Conservation (phyloP, 129 eudicot species). For the Flaveria ramosissima region DNA sequence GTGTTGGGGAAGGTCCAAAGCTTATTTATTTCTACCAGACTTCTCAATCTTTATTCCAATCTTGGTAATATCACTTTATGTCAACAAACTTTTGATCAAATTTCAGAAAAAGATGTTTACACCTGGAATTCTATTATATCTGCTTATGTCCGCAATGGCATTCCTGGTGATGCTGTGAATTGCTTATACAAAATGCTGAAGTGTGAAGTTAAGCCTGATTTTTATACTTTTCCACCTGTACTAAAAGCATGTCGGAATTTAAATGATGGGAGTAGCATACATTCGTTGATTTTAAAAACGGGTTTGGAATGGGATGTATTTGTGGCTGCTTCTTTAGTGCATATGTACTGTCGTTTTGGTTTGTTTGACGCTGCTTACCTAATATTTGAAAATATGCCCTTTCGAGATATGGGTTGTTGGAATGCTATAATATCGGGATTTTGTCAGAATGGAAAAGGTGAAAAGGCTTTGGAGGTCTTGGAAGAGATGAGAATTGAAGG, state of each 20-base stretch:
- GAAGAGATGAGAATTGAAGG: conserved; percentile 71
- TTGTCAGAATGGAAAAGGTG: conserved; percentile 65
- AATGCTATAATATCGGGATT: conserved; percentile 83
- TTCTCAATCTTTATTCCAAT: conserved; percentile 66
- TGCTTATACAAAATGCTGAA: conserved; percentile 53
- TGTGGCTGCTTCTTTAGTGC: conserved; percentile 80
- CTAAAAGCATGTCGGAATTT: conserved; percentile 68
- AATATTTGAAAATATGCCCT: conserved; percentile 65
- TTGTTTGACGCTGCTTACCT: conserved; percentile 49
- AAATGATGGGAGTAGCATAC: conserved; percentile 59
- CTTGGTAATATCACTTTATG: conserved; percentile 54
- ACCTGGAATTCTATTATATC: conserved; percentile 91
- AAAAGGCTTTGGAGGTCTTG: conserved; percentile 57
- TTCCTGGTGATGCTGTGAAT: conserved; percentile 53
- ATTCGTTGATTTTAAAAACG: conserved; percentile 55
- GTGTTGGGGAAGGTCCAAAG: conserved; percentile 70
- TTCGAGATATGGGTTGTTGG: conserved; percentile 84
- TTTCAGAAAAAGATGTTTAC: conserved; percentile 58
- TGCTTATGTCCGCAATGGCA: conserved; percentile 59
- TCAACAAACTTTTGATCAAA: conserved; percentile 52
- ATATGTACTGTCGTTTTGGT: conserved; percentile 79
- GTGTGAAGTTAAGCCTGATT: conserved; percentile 70
- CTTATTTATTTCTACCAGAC: conserved; percentile 56
- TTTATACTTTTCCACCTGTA: conserved; percentile 76
- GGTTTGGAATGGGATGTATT: conserved; percentile 84